Evolutionary conservation across 2,329 filamentous ascomycete genomes (phyloP).

Genomic region (Talaromyces sp.): DNA sequence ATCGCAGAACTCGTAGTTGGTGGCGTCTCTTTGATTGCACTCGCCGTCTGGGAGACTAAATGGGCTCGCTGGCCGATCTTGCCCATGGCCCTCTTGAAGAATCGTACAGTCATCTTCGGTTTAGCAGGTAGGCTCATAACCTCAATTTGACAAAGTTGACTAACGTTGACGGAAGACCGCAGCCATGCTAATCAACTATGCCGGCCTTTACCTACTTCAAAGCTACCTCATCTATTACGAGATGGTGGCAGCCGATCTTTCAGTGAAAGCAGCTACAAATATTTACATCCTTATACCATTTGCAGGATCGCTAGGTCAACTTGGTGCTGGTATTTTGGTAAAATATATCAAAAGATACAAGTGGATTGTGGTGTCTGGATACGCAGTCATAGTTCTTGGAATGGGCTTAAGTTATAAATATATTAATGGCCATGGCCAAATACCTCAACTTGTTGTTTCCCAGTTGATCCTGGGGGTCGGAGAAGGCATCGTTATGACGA

Average conservation of each 20-base stretch:
- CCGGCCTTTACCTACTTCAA: slow-evolving; percentile 13
- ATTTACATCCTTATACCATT: slow-evolving; percentile 16
- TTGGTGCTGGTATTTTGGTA: slow-evolving; percentile 2
- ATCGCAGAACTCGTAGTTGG: slow-evolving; percentile 12
- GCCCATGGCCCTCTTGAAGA: slow-evolving; percentile 4
- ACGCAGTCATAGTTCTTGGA: slow-evolving; percentile 13
- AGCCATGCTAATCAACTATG: slow-evolving; percentile 14
- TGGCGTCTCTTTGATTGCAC: slow-evolving; percentile 4
- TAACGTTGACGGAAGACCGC: background rate
- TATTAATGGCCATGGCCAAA: slow-evolving; percentile 10
- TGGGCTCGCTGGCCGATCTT: slow-evolving; percentile 15
- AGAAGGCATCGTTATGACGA: slow-evolving; percentile 11
- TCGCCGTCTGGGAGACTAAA: slow-evolving; percentile 11
- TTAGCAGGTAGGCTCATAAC: background rate
- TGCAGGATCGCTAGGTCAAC: slow-evolving; percentile 12
- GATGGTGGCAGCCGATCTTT: slow-evolving; percentile 12
- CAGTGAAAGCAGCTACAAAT: slow-evolving; percentile 14
- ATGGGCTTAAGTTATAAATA: slow-evolving; percentile 14
- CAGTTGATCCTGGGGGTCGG: slow-evolving; percentile 12
- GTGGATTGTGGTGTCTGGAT: slow-evolving; percentile 15
- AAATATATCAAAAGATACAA: slow-evolving; percentile 16
- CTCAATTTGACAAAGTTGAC: background rate
- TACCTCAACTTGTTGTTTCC: slow-evolving; percentile 13
- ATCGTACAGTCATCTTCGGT: slow-evolving; percentile 11
- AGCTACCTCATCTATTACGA: slow-evolving; percentile 14